Conservation (phyloP, 73 alveolate genomes). For the Paramecium caudatum region DNA sequence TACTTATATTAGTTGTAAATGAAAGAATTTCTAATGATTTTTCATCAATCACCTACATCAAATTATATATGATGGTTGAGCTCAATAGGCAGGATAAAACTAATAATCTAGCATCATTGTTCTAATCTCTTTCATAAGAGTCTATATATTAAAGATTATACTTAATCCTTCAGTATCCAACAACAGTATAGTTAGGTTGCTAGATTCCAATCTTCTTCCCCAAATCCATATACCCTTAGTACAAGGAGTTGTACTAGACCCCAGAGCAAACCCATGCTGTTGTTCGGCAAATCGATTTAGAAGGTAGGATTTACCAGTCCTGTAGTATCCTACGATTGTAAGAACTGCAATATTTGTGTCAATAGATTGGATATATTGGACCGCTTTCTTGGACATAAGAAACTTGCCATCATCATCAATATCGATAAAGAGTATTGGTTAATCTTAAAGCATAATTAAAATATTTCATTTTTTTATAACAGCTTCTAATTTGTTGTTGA, state of each 20-base stretch:
- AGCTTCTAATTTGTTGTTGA: neutral
- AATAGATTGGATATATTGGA: constrained; percentile 32
- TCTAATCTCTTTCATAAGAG: constrained; percentile 92
- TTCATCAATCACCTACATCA: constrained; percentile 98
- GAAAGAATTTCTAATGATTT: constrained; percentile 86
- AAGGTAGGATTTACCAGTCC: constrained; percentile 93
- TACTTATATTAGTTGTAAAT: constrained; percentile 46
- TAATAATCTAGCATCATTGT: constrained; percentile 94
- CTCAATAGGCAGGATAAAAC: constrained; percentile 92
- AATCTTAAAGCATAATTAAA: neutral
- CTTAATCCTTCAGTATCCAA: constrained; percentile 96
- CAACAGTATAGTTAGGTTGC: constrained; percentile 84
- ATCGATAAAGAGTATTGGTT: constrained; percentile 53
- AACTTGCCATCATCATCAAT: constrained; percentile 58
- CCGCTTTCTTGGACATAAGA: constrained; percentile 55
- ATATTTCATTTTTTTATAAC: neutral
- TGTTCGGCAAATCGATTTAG: constrained; percentile 82
- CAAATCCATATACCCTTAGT: constrained; percentile 99
- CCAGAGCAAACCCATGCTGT: constrained; percentile 36
- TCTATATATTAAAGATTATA: constrained; percentile 92
- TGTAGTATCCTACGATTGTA: constrained; percentile 94
- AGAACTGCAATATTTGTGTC: constrained; percentile 86
- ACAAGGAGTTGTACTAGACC: constrained; percentile 83
- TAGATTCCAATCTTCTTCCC: constrained; percentile 94
- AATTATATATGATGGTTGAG: constrained; percentile 93